These are phyloP conservation scores for Fraxinus latifolia DNA, from an alignment of 305 asterid species.

Conservation along the genomic window DNA sequence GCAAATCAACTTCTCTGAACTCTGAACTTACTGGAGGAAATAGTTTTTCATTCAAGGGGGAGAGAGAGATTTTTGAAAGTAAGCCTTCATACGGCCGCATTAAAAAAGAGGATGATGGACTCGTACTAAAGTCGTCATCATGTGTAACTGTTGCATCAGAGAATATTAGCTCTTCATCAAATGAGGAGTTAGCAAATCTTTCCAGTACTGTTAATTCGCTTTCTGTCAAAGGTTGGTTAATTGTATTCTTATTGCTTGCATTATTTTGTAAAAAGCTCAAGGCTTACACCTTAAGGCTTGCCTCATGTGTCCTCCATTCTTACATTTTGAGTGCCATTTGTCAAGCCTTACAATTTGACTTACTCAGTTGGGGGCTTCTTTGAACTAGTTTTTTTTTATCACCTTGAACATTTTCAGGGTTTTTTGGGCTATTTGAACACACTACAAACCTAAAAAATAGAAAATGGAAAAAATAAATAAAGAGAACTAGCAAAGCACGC, in stretches of 20 bases:
- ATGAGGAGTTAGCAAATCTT: constrained; percentile 35
- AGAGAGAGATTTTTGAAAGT: constrained; percentile 25
- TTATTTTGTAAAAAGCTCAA: not conserved
- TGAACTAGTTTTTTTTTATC: not conserved
- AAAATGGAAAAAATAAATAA: too few species aligned
- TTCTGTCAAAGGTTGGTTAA: constrained; percentile 42
- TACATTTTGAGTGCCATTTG: not conserved
- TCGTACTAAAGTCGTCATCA: constrained; percentile 52
- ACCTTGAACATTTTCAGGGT: too few species aligned
- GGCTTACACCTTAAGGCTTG: not conserved
- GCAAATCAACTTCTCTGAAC: constrained; percentile 27
- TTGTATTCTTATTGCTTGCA: not conserved
- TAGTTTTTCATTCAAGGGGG: constrained; percentile 36
- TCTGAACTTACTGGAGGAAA: constrained; percentile 33
- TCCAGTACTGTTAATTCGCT: constrained; percentile 36
- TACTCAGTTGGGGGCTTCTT: not conserved
- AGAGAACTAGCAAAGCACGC: too few species aligned
- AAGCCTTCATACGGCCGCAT: constrained; percentile 26
- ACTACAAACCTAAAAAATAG: too few species aligned
- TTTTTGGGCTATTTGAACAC: too few species aligned
- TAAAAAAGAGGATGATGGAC: constrained; percentile 41
- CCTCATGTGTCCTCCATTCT: not conserved
- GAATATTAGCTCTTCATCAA: constrained; percentile 46
- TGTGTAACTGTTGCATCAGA: constrained; percentile 45
- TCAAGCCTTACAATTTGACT: not conserved